Conservation (phyloP, 2,329 filamentous ascomycete genomes). For the Fusarium transvaalense region DNA sequence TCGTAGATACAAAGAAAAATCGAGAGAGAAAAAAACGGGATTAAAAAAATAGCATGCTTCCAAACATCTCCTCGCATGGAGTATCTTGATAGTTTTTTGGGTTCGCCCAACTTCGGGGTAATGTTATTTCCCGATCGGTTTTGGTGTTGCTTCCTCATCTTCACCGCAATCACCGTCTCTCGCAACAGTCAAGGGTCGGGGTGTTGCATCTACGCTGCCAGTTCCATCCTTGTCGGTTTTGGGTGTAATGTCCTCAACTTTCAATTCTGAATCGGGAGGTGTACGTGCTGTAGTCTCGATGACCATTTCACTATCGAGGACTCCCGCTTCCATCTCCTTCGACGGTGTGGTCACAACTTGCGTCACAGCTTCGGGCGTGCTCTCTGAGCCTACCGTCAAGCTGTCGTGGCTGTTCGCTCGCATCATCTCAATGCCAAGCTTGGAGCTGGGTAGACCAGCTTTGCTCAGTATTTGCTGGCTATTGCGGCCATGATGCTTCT, state of each 20-base stretch:
- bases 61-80: conserved; percentile 1
- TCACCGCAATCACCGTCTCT: conserved; percentile 21
- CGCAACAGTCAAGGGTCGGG: conserved; percentile 52
- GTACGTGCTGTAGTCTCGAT: conserved; percentile 36
- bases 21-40: conserved; percentile 18
- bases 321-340: conserved; percentile 55
- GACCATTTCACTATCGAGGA: conserved; percentile 41
- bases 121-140: conserved; percentile 49
- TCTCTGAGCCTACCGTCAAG: conserved; percentile 66
- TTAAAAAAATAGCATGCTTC: conserved; percentile 6
- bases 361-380: conserved; percentile 64
- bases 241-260: conserved; percentile 17
- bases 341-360: conserved; percentile 64
- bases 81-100: neutral
- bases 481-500: conserved; percentile 62
- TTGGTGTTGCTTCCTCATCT: conserved; percentile 56
- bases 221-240: conserved; percentile 26
- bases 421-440: conserved; percentile 98
- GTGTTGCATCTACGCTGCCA: conserved; percentile 59
- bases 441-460: conserved; percentile 78
- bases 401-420: conserved; percentile 94
- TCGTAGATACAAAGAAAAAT: conserved; percentile 47
- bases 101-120: conserved; percentile 1
- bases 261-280: conserved; percentile 42
- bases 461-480: conserved; percentile 59